These are phyloP conservation scores for Sclerotinia sclerotiorum DNA, from an alignment of 2,329 filamentous ascomycete species.

Conservation along the genomic window DNA sequence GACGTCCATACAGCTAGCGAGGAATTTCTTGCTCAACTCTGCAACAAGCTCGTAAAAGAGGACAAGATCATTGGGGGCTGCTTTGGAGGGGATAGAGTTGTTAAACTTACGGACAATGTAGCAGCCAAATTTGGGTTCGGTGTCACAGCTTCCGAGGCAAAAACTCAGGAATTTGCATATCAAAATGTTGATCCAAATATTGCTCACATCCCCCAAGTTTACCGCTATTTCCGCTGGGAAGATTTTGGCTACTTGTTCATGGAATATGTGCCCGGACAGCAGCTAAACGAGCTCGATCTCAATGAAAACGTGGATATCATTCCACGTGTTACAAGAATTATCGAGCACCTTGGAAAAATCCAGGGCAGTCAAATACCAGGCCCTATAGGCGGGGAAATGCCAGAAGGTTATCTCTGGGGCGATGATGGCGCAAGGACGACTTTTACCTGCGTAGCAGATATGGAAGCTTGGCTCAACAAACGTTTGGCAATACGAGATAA, in stretches of 20 bases:
- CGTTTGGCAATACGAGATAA: neutral
- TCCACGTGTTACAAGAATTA: neutral
- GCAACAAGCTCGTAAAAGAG: neutral
- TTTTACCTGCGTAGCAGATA: neutral
- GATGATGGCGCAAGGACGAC: neutral
- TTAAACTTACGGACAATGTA: slow-evolving; percentile 24
- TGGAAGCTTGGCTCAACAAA: neutral
- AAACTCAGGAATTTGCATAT: slow-evolving; percentile 32
- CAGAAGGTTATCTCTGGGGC: neutral
- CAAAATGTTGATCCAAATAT: slow-evolving; percentile 28
- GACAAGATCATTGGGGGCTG: neutral
- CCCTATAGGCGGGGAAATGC: neutral
- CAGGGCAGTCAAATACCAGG: neutral
- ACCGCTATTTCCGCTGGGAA: slow-evolving; percentile 30
- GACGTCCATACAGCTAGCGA: neutral
- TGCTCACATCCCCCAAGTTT: slow-evolving; percentile 32
- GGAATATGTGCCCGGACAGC: slow-evolving; percentile 33
- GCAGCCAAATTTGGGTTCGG: slow-evolving; percentile 31
- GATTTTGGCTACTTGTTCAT: slow-evolving; percentile 35
- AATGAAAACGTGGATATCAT: neutral
- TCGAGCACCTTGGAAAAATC: neutral
- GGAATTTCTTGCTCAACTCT: neutral
- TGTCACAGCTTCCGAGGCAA: slow-evolving; percentile 30
- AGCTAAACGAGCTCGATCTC: slow-evolving; percentile 26
- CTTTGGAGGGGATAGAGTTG: neutral